Base-by-base conservation (phyloP, 257 asterid species). In the Nemophila menziesii region DNA sequence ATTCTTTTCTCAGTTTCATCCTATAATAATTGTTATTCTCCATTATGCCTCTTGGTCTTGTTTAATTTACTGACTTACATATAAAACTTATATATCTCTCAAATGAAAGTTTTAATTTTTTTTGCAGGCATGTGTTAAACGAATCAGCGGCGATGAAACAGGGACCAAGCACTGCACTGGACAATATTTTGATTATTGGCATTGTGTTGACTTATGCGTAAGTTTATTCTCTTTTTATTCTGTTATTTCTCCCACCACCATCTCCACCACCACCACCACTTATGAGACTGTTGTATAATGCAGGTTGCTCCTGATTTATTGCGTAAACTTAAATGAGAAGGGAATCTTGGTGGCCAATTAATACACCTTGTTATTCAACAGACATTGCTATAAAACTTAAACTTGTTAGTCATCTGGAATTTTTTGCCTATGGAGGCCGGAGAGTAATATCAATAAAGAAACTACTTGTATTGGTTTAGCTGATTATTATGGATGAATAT, bases 121-220 rank as follows among this genome's bases (percentile, higher is more conserved):
- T 16, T 36, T 43, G 46, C 63, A 82, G 94, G 81, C 79, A 4
- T 82, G 94, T 56, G 69, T 68, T 5, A 54, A 64, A 43, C 70
- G 94, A 57, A 68, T 82, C 44, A 59, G 75, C 52, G 82, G 75
- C n/a, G 95, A 84, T 56, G 92, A 80, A 4, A 66, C 77, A 26
- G 95, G 93, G 47, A 61, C 61, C 61, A 80, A 74, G 63, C 93
- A 84, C 59, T 84, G 95, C 51, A 80, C 95, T 0, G 95, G 95
- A 33, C 95, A 84, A 59, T 77, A 75, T 72, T 84, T 84, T 42
- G 95, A 84, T 60, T 80, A 77, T 33, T 80, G 90, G 83, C 81
- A 71, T 23, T 84, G 95, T 22, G 68, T 84, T 9, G 95, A 84
- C 77, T 59, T 52, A 65, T 75, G 83, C 15, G 93, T 78, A 78